Percentiles rank a stretch among this genome's conserved stretches.
Evolutionary conservation across 2,329 filamentous ascomycete species (phyloP).

Genomic region (Colletotrichum gigasporum): DNA sequence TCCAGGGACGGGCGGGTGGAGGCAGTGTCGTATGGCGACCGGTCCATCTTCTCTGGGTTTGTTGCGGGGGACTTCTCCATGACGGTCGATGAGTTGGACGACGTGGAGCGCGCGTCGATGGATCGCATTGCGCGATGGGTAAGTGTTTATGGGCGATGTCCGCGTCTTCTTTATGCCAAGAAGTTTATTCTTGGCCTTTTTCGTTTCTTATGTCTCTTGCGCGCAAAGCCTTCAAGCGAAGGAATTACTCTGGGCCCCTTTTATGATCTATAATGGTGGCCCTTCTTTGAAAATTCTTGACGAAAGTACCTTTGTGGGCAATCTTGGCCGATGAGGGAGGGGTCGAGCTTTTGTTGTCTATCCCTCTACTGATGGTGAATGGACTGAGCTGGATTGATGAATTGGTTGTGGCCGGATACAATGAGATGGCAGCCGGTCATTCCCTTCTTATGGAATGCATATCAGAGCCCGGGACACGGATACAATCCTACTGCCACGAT

Average conservation of each 20-base stretch:
- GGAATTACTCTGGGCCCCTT: background rate
- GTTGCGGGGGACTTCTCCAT: slow-evolving; percentile 19
- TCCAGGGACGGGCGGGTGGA: slow-evolving; percentile 34
- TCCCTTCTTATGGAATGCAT: background rate
- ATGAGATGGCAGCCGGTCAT: background rate
- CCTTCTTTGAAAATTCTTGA: background rate
- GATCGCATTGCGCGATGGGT: slow-evolving; percentile 9
- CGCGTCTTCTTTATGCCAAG: background rate
- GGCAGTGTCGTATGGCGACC: slow-evolving; percentile 31
- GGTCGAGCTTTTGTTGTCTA: background rate
- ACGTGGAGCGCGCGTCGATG: slow-evolving; percentile 17
- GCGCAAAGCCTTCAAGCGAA: background rate
- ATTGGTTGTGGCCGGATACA: background rate
- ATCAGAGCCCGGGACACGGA: background rate
- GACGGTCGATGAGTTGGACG: slow-evolving; percentile 32
- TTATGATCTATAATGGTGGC: background rate
- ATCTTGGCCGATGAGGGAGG: background rate
- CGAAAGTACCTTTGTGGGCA: background rate
- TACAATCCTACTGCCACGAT: background rate
- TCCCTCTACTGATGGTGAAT: background rate
- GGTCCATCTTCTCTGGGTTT: slow-evolving; percentile 25
- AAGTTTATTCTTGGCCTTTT: no score
- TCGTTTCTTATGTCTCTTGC: background rate
- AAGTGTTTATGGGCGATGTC: background rate
- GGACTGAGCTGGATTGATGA: background rate